Conservation (phyloP, 306 rosid species). For the Trifolium repens region DNA sequence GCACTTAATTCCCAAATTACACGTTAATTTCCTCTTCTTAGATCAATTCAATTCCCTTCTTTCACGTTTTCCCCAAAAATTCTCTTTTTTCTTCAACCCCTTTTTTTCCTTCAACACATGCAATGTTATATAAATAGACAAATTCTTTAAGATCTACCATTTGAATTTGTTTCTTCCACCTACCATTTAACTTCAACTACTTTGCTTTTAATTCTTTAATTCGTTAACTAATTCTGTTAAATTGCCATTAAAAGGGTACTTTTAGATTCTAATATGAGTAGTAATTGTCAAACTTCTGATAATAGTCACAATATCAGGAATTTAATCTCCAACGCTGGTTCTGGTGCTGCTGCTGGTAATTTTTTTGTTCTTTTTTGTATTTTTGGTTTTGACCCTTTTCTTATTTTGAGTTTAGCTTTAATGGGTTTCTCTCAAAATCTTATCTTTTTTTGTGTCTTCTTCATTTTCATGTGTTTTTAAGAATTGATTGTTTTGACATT, state of each 20-base stretch:
- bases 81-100: background rate
- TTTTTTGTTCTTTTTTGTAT: background rate
- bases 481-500: background rate
- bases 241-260: slow-evolving; percentile 31
- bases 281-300: slow-evolving; percentile 50
- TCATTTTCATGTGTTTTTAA: background rate
- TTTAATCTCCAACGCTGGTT: slow-evolving; percentile 66
- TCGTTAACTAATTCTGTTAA: slow-evolving; percentile 5
- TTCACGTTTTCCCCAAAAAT: slow-evolving; percentile 33
- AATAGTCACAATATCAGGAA: slow-evolving; percentile 47
- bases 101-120: background rate
- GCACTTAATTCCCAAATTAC: slow-evolving; percentile 11
- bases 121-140: slow-evolving; percentile 34
- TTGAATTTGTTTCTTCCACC: slow-evolving; percentile 32
- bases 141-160: slow-evolving; percentile 39
- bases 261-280: slow-evolving; percentile 58
- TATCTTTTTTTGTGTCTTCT: background rate
- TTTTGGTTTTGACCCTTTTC: slow-evolving; percentile 17
- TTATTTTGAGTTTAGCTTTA: slow-evolving; percentile 22
- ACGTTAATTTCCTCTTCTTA: slow-evolving; percentile 6
- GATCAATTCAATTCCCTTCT: slow-evolving; percentile 45
- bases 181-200: background rate
- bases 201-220: background rate
- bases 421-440: slow-evolving; percentile 45
- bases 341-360: slow-evolving; percentile 93